Evolutionary conservation across 1,284 basidiomycete genomes (phyloP).

Genomic region (Heliocybe sulcata): DNA sequence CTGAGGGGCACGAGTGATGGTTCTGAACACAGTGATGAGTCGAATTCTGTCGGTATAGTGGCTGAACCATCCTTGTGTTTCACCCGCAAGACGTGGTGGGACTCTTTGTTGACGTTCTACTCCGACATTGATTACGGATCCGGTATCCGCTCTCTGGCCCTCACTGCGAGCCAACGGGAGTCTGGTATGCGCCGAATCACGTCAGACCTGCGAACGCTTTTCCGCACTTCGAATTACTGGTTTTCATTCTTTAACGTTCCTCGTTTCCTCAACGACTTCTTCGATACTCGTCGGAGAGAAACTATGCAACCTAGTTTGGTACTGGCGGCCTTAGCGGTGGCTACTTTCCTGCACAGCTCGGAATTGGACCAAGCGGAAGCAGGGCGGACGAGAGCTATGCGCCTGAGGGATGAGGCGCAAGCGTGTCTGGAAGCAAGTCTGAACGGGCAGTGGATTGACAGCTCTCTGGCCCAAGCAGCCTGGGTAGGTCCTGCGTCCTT

Average conservation of each 20-base stretch:
- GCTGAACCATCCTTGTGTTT: conserved; percentile 57
- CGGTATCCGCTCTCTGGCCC: conserved; percentile 20
- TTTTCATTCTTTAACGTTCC: conserved; percentile 68
- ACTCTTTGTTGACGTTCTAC: conserved; percentile 56
- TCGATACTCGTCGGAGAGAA: conserved; percentile 43
- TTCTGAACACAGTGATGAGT: not conserved
- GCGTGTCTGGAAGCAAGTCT: conserved; percentile 64
- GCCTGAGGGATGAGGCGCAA: conserved; percentile 60
- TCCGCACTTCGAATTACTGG: conserved; percentile 61
- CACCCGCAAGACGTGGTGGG: conserved; percentile 72
- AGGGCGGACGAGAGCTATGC: conserved; percentile 47
- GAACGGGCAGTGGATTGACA: conserved; percentile 63
- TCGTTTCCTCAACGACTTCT: conserved; percentile 52
- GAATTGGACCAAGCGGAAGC: conserved; percentile 40
- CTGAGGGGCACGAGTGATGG: not conserved
- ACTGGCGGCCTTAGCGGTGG: conserved; percentile 55
- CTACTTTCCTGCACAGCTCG: conserved; percentile 64
- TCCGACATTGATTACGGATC: conserved; percentile 22
- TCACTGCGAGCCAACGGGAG: conserved; percentile 33
- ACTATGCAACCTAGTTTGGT: conserved; percentile 62
- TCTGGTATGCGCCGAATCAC: conserved; percentile 37
- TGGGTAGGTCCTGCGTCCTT: conserved; percentile 42
- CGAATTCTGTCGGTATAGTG: conserved; percentile 12
- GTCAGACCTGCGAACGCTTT: conserved; percentile 55
- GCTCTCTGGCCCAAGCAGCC: conserved; percentile 62